These are phyloP conservation scores for Mortierella antarctica DNA, from an alignment of 192 early-diverging fungal species.

Conservation along the genomic window DNA sequence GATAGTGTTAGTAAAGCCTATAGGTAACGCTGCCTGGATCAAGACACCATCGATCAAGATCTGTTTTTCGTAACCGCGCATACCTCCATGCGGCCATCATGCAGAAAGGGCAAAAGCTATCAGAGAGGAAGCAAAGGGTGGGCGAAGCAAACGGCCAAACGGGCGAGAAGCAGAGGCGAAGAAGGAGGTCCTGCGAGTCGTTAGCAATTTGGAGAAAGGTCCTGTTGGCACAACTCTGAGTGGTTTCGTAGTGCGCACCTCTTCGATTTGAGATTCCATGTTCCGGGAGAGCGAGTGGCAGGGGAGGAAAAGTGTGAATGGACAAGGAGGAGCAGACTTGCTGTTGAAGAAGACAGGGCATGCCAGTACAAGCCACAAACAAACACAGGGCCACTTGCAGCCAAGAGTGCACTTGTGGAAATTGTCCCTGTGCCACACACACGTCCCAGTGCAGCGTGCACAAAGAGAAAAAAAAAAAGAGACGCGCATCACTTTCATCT, in stretches of 20 bases:
- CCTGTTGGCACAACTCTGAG: not conserved
- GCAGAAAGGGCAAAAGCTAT: constrained; percentile 76
- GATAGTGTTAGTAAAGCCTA: not conserved
- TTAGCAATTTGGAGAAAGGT: not conserved
- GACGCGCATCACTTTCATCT: not conserved
- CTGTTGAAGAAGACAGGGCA: not conserved
- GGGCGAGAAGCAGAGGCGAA: not conserved
- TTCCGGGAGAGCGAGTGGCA: not conserved
- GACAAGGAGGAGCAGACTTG: not conserved
- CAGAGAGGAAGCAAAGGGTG: not conserved
- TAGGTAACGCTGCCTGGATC: no score
- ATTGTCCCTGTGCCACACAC: not conserved
- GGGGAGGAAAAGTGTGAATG: not conserved
- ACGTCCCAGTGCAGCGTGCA: not conserved
- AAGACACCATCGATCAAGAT: no score
- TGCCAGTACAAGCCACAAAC: not conserved
- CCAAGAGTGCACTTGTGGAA: no score
- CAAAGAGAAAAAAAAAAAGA: not conserved
- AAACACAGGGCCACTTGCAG: not conserved
- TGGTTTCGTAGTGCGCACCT: constrained; percentile 7
- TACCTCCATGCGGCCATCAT: constrained; percentile 79
- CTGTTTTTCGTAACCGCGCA: not conserved
- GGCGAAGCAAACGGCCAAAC: constrained; percentile 18
- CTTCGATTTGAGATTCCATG: constrained; percentile 48
- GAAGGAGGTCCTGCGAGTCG: not conserved